Conservation (phyloP, 257 asterid species). For the Solanum raphanifolium region DNA sequence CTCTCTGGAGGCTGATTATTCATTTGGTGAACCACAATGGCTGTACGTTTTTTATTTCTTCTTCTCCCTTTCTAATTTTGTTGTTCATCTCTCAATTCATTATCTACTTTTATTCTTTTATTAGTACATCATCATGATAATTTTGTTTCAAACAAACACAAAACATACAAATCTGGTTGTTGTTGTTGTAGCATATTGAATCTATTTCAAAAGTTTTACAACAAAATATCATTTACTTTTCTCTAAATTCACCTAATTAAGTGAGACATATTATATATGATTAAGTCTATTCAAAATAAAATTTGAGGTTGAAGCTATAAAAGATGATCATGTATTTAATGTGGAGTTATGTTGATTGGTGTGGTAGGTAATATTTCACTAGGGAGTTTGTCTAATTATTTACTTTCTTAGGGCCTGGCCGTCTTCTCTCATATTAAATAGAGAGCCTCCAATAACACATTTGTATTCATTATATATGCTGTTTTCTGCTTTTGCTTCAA, state of each 20-base stretch:
- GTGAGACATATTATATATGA: not conserved
- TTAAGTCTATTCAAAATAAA: not conserved
- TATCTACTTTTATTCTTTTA: not conserved
- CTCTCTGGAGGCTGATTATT: not conserved
- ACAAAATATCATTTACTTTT: not conserved
- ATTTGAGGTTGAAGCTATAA: not conserved
- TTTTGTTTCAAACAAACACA: not conserved
- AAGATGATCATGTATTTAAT: not conserved
- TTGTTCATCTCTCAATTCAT: not conserved
- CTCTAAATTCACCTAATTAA: not conserved
- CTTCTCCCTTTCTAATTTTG: not conserved
- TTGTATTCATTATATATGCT: not conserved
- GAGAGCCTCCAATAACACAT: not conserved
- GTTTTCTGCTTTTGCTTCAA: not conserved
- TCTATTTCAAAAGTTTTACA: not conserved
- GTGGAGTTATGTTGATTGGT: not conserved
- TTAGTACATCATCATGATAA: not conserved
- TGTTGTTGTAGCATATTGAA: not conserved
- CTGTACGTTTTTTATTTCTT: constrained; percentile 20
- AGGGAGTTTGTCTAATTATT: not conserved
- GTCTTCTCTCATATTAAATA: not conserved
- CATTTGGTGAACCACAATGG: constrained; percentile 15
- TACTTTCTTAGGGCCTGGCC: not conserved
- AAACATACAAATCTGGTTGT: not conserved
- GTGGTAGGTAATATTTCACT: not conserved